Conservation (phyloP, 345 rosid species). For the Psidium friedrichsthalianum region DNA sequence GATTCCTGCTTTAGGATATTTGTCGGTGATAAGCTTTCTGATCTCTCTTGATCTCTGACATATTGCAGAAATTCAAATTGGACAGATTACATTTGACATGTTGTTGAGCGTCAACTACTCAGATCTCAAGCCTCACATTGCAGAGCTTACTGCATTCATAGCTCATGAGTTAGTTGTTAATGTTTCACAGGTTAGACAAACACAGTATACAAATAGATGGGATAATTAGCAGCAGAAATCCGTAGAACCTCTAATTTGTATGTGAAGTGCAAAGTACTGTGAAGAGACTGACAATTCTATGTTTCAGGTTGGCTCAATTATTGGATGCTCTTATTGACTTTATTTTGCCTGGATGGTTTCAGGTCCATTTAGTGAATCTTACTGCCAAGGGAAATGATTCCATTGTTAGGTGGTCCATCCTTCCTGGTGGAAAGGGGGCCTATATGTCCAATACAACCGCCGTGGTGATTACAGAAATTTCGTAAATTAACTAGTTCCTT, state of each 20-base stretch:
- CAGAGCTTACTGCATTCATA: conserved; percentile 33
- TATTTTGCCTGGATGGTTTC: conserved; percentile 9
- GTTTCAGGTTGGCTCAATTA: not conserved
- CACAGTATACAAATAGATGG: not conserved
- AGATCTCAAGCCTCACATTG: conserved; percentile 39
- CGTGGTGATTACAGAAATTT: conserved; percentile 20
- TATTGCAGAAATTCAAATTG: conserved; percentile 34
- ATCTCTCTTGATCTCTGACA: conserved; percentile 4
- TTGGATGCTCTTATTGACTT: not conserved
- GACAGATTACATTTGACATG: conserved; percentile 54
- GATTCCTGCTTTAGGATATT: not conserved
- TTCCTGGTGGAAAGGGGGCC: conserved; percentile 39
- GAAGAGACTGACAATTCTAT: not conserved
- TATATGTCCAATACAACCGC: conserved; percentile 58
- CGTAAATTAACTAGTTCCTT: not conserved
- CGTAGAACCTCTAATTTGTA: not conserved
- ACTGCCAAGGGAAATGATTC: conserved; percentile 51
- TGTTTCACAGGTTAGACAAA: conserved; percentile 44
- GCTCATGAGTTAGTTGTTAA: conserved; percentile 45
- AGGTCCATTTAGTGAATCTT: conserved; percentile 57
- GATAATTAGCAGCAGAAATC: not conserved
- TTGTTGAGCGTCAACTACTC: conserved; percentile 35
- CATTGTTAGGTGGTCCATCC: conserved; percentile 39
- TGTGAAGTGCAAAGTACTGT: not conserved
- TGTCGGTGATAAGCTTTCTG: conserved; percentile 1